Percentiles rank a stretch among this genome's conserved stretches.
Conservation (phyloP, 148 eudicot genomes). For the Fagopyrum tataricum region DNA sequence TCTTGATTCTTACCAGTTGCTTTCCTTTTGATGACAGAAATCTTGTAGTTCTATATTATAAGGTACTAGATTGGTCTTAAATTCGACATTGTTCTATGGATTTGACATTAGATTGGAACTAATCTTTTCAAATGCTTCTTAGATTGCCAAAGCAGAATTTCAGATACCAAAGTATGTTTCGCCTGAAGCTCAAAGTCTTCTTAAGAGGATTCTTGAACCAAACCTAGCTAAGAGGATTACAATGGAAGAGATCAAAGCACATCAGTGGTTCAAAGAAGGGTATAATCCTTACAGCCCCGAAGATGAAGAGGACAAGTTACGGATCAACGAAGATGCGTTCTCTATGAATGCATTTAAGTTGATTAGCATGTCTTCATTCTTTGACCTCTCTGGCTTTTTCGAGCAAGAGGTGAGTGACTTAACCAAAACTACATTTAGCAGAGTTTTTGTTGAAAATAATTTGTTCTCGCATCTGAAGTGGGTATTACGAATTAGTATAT, state of each 20-base stretch:
- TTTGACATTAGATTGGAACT: too few relatives aligned
- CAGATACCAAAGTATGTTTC: slow-evolving; percentile 90
- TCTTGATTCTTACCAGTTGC: slow-evolving; percentile 76
- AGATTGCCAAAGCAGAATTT: slow-evolving; percentile 72
- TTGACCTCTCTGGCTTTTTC: slow-evolving; percentile 95
- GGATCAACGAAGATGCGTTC: slow-evolving; percentile 50
- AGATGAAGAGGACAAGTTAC: slow-evolving; percentile 38
- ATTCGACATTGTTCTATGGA: background rate
- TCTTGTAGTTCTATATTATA: slow-evolving; percentile 86
- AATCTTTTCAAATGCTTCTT: background rate
- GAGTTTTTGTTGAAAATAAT: too few relatives aligned
- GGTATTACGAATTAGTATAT: too few relatives aligned
- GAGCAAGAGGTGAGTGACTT: slow-evolving; percentile 63
- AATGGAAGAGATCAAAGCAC: slow-evolving; percentile 58
- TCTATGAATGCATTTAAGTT: slow-evolving; percentile 76
- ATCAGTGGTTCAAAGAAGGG: slow-evolving; percentile 72
- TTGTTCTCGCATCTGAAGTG: too few relatives aligned
- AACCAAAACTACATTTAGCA: background rate
- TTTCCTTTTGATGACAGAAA: slow-evolving; percentile 92
- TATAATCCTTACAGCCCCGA: slow-evolving; percentile 44
- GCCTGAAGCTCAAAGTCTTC: slow-evolving; percentile 57
- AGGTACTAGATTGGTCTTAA: slow-evolving; percentile 33
- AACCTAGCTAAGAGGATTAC: slow-evolving; percentile 65
- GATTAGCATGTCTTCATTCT: slow-evolving; percentile 87
- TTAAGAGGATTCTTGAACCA: slow-evolving; percentile 82